These are phyloP conservation scores for Tetradesmus lagerheimii DNA, from an alignment of 139 green algal genomes.

Conservation along the genomic window DNA sequence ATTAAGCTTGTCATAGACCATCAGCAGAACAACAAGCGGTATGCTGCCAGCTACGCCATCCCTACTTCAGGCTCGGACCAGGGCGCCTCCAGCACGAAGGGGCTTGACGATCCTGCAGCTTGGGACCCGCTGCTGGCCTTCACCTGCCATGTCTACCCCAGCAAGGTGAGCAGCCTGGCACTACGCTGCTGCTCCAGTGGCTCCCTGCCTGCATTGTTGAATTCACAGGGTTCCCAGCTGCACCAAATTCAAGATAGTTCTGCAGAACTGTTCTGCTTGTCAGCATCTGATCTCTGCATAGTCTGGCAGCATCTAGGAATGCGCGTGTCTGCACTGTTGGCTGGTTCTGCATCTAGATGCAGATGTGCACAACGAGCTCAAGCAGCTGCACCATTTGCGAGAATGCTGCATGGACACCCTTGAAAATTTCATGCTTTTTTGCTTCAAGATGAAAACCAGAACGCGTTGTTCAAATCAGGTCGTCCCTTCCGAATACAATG, in stretches of 20 bases:
- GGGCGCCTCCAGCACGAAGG: background rate
- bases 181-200: no score
- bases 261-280: no score
- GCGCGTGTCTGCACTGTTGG: background rate
- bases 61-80: background rate
- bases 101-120: background rate
- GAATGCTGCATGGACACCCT: no score
- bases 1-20: conserved; percentile 21
- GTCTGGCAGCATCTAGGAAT: no score
- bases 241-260: no score
- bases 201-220: no score
- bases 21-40: conserved; percentile 4
- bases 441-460: no score
- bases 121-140: conserved; percentile 12
- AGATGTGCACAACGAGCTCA: background rate
- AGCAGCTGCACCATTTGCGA: background rate
- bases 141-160: conserved; percentile 37
- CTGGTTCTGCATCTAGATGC: background rate
- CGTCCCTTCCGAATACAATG: no score
- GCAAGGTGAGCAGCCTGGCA: conserved; percentile 15
- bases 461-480: no score
- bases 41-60: conserved; percentile 22
- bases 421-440: no score
- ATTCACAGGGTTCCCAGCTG: no score
- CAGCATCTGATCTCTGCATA: no score